These are phyloP conservation scores for Rubia yunnanensis DNA, from an alignment of 257 asterid species.

Conservation along the genomic window DNA sequence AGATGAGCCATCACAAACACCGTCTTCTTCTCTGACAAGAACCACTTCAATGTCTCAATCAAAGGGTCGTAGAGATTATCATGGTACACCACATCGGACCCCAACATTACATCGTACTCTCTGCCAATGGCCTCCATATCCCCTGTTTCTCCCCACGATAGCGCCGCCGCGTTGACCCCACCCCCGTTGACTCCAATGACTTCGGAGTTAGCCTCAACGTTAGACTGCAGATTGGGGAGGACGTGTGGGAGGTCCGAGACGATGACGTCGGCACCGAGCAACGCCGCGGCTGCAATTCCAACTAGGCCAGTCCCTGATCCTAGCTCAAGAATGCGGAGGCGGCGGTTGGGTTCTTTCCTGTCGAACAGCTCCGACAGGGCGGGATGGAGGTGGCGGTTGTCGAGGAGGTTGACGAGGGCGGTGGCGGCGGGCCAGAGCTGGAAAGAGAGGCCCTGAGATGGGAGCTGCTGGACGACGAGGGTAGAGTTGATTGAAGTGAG, in stretches of 20 bases:
- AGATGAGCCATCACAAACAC: conserved; percentile 72
- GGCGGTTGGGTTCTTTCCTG: conserved; percentile 12
- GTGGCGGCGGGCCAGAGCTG: conserved; percentile 97
- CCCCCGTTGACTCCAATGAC: conserved; percentile 36
- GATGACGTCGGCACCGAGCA: conserved; percentile 60
- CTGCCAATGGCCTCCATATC: conserved; percentile 54
- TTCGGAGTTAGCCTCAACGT: conserved; percentile 50
- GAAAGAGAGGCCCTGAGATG: conserved; percentile 79
- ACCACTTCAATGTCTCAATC: conserved; percentile 41
- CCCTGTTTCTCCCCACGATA: conserved; percentile 58
- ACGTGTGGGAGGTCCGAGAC: conserved; percentile 85
- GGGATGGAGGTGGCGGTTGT: conserved; percentile 21
- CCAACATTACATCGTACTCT: conserved; percentile 56
- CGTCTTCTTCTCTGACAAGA: conserved; percentile 27
- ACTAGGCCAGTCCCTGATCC: conserved; percentile 93
- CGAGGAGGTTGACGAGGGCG: conserved; percentile 60
- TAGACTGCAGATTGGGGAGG: conserved; percentile 53
- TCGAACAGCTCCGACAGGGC: conserved; percentile 24
- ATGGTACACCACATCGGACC: conserved; percentile 83
- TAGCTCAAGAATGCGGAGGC: conserved; percentile 65
- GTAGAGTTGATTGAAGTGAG: conserved; percentile 47
- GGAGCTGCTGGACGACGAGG: conserved; percentile 47
- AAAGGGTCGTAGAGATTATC: conserved; percentile 56
- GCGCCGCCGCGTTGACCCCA: conserved; percentile 34
- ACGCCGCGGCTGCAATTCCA: conserved; percentile 81